phyloP scores from a whole-genome alignment of 768 basidiomycete species.

The Macrocybe gigantea region DNA sequence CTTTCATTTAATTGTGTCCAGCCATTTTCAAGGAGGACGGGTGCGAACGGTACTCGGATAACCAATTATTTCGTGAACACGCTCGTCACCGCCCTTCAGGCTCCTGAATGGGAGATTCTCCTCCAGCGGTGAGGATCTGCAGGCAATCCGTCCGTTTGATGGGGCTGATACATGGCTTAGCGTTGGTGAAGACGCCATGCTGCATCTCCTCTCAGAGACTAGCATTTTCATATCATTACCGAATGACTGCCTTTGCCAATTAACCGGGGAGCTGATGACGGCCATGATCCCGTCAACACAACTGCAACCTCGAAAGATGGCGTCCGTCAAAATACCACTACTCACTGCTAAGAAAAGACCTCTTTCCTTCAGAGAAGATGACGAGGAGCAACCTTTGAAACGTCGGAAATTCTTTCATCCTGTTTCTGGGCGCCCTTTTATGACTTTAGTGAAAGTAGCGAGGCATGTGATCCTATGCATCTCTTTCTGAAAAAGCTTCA shows the following conservation, averaged over 20 bases:
- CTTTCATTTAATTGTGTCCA: slow-evolving; percentile 10
- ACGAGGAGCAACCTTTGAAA: slow-evolving; percentile 17
- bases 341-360: slow-evolving; percentile 7
- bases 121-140: slow-evolving; percentile 46
- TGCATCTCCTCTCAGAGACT: slow-evolving; percentile 71
- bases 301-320: background rate
- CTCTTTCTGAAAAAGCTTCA: no score
- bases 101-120: slow-evolving; percentile 60
- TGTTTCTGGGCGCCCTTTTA: no score
- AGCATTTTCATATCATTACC: slow-evolving; percentile 73
- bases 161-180: slow-evolving; percentile 30
- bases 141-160: background rate
- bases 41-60: slow-evolving; percentile 36
- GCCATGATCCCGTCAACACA: slow-evolving; percentile 16
- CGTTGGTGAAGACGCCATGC: slow-evolving; percentile 70
- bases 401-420: slow-evolving; percentile 18
- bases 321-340: background rate
- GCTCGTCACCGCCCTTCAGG: slow-evolving; percentile 59
- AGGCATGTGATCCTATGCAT: no score
- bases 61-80: slow-evolving; percentile 69
- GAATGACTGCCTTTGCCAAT: slow-evolving; percentile 81
- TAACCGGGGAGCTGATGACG: slow-evolving; percentile 69
- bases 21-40: slow-evolving; percentile 24
- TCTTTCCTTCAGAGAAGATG: slow-evolving; percentile 7
- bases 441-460: no score